These are phyloP conservation scores for Parmelia sp. DNA, from an alignment of 495 filamentous ascomycete species.

Conservation along the genomic window DNA sequence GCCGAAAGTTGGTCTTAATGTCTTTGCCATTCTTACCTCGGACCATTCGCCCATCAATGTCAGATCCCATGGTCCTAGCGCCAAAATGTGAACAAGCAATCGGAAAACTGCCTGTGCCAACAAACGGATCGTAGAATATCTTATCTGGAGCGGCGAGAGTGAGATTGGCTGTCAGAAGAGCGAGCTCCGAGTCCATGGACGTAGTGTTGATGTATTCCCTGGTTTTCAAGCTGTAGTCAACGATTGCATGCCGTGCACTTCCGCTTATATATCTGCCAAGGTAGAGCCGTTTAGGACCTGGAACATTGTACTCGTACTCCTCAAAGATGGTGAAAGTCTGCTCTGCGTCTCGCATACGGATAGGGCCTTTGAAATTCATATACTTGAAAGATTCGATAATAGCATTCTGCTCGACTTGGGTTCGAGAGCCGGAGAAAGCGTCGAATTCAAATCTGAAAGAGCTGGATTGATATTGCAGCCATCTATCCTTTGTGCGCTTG, in stretches of 20 bases:
- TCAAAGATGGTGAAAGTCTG: slow-evolving; percentile 74
- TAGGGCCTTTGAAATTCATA: slow-evolving; percentile 66
- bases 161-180: slow-evolving; percentile 87
- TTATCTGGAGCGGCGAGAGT: slow-evolving; percentile 74
- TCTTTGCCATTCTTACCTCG: slow-evolving; percentile 58
- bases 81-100: slow-evolving; percentile 87
- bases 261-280: slow-evolving; percentile 62
- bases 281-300: slow-evolving; percentile 55
- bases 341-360: slow-evolving; percentile 64
- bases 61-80: slow-evolving; percentile 69
- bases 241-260: slow-evolving; percentile 57
- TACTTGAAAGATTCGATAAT: slow-evolving; percentile 81
- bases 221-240: slow-evolving; percentile 80
- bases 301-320: slow-evolving; percentile 56
- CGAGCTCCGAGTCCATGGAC: slow-evolving; percentile 91
- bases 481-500: slow-evolving; percentile 51
- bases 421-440: slow-evolving; percentile 63
- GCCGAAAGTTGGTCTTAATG: slow-evolving; percentile 69
- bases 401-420: slow-evolving; percentile 47
- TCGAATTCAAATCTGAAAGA: slow-evolving; percentile 83
- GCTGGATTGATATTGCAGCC: slow-evolving; percentile 52
- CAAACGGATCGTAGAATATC: slow-evolving; percentile 87
- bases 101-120: slow-evolving; percentile 86
- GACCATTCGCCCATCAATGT: slow-evolving; percentile 87
- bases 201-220: slow-evolving; percentile 89